phyloP scores from a whole-genome alignment of 441 rosid genomes.

The Dalechampia spathulata region DNA sequence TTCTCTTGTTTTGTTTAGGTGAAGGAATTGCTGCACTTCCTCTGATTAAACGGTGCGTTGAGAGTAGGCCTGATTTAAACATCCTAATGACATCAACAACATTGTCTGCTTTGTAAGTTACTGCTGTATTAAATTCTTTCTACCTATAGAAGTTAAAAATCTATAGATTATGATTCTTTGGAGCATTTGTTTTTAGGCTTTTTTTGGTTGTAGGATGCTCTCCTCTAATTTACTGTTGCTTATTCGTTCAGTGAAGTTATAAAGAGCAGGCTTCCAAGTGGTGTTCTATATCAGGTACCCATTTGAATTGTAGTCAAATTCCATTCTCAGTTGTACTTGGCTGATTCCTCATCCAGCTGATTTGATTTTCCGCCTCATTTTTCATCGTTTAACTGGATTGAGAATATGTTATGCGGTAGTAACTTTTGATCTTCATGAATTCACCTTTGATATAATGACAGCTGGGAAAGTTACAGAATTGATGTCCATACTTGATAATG shows the following conservation, averaged over 20 bases:
- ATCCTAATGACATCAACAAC: conserved; percentile 80
- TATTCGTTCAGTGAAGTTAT: conserved; percentile 59
- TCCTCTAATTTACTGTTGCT: not conserved
- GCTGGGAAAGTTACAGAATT: too few relatives aligned
- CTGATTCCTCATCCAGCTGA: not conserved
- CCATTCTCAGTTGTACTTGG: not conserved
- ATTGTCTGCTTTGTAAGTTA: conserved; percentile 64
- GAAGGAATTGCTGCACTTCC: conserved; percentile 97
- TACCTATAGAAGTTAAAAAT: too few relatives aligned
- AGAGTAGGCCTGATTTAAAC: conserved; percentile 46
- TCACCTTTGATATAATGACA: too few relatives aligned
- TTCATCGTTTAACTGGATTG: too few relatives aligned
- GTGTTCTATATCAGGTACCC: conserved; percentile 70
- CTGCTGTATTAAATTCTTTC: not conserved
- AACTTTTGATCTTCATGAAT: too few relatives aligned
- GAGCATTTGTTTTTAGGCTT: too few relatives aligned
- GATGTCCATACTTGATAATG: too few relatives aligned
- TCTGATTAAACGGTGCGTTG: conserved; percentile 51
- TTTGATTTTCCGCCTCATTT: too few relatives aligned
- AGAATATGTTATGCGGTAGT: too few relatives aligned
- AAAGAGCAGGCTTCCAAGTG: conserved; percentile 49
- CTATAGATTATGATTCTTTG: too few relatives aligned
- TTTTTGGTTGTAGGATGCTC: too few relatives aligned
- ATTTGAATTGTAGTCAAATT: not conserved
- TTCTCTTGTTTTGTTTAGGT: conserved; percentile 25